Conservation (phyloP, 2,329 filamentous ascomycete species). For the Monilinia laxa region DNA sequence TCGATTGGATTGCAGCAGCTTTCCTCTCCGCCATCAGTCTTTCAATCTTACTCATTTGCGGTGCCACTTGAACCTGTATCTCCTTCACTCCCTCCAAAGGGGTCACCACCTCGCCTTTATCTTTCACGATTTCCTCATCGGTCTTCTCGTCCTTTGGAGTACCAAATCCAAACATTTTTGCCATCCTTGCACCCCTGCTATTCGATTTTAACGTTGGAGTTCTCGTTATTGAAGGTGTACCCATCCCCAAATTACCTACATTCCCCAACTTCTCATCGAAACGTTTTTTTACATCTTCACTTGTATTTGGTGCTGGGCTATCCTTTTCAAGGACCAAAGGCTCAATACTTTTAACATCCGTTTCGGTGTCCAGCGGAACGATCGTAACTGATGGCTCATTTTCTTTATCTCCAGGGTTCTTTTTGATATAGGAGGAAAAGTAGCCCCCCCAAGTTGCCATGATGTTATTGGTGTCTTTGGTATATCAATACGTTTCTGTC, state of each 20-base stretch:
- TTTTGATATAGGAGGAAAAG: conserved; percentile 30
- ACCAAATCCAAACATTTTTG: conserved; percentile 32
- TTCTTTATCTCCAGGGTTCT: conserved; percentile 22
- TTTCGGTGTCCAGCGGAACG: neutral
- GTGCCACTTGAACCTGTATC: neutral
- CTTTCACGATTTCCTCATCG: neutral
- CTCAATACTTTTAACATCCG: conserved; percentile 3
- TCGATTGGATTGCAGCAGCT: conserved; percentile 11
- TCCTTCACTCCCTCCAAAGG: conserved; percentile 7
- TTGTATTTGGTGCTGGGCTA: neutral
- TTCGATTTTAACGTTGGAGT: conserved; percentile 21
- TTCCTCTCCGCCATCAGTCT: conserved; percentile 13
- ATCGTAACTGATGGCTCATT: neutral
- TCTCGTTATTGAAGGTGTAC: neutral
- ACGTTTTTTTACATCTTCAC: conserved; percentile 5
- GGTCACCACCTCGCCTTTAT: neutral
- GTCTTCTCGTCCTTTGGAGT: conserved; percentile 16
- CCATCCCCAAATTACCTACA: conserved; percentile 20
- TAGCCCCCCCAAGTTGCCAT: conserved; percentile 33
- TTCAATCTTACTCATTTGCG: conserved; percentile 16
- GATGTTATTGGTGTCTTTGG: neutral
- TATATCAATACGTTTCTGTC: neutral
- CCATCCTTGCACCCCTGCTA: conserved; percentile 29
- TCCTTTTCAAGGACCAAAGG: neutral
- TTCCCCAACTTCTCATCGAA: conserved; percentile 17